A percentile compares a stretch with the other conserved stretches of the same genome.
These are phyloP conservation scores for Linderniella brevidens DNA, from an alignment of 257 asterid genomes.

Conservation along the genomic window DNA sequence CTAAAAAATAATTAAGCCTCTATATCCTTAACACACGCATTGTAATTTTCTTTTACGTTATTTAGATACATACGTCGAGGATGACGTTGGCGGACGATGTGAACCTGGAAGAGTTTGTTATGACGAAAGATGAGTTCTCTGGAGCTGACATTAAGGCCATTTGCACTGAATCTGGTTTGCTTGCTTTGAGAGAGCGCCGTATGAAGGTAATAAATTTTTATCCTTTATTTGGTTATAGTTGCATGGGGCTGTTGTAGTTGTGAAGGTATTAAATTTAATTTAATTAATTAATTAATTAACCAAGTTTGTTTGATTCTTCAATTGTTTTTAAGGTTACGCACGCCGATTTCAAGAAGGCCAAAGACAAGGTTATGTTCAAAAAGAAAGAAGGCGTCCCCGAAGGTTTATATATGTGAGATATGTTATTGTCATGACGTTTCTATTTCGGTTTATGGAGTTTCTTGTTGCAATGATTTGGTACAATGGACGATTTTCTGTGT, in stretches of 20 bases:
- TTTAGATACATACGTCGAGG: constrained; percentile 43
- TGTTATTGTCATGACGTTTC: no score
- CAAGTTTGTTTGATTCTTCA: no score
- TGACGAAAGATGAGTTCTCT: constrained; percentile 33
- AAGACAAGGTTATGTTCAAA: constrained; percentile 45
- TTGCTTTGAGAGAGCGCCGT: constrained; percentile 43
- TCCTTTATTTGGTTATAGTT: no score
- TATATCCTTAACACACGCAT: no score
- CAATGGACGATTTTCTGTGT: no score
- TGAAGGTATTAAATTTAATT: no score
- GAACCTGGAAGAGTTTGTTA: constrained; percentile 40
- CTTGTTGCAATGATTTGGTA: no score
- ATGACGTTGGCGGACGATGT: constrained; percentile 43
- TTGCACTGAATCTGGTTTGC: constrained; percentile 47
- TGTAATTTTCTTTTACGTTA: background rate
- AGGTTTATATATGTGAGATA: constrained; percentile 30
- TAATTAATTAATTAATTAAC: no score
- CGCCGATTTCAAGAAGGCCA: constrained; percentile 38
- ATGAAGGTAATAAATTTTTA: constrained; percentile 24
- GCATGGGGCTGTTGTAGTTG: no score
- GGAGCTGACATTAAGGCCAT: constrained; percentile 18
- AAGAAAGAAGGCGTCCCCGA: constrained; percentile 46
- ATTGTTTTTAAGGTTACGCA: constrained; percentile 10
- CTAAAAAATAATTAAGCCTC: no score
- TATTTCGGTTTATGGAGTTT: no score